Conservation (phyloP, 371 early-diverging fungal genomes). For the Rhizopus microsporus region DNA sequence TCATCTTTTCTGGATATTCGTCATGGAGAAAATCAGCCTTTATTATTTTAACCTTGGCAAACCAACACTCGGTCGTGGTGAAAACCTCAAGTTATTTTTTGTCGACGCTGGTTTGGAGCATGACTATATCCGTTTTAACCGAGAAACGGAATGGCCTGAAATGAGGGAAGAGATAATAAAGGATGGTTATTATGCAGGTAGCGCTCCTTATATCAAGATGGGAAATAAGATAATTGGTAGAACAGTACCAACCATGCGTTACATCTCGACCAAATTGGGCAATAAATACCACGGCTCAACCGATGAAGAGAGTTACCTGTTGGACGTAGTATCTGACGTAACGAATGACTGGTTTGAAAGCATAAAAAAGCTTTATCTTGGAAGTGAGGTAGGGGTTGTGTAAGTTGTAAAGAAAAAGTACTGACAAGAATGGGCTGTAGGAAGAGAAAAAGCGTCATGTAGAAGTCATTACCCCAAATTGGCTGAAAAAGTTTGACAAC, state of each 20-base stretch:
- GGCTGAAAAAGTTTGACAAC: constrained; percentile 18
- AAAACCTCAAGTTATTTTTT: constrained; percentile 16
- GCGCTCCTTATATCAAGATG: constrained; percentile 26
- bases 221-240: constrained; percentile 15
- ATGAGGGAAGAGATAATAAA: constrained; percentile 13
- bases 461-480: constrained; percentile 2
- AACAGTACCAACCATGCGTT: constrained; percentile 29
- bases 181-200: constrained; percentile 12
- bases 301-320: constrained; percentile 18
- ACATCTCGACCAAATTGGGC: constrained; percentile 23
- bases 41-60: background rate
- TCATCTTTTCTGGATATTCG: too few relatives aligned
- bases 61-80: constrained; percentile 10
- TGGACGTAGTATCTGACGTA: constrained; percentile 23
- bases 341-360: constrained; percentile 9
- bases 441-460: background rate
- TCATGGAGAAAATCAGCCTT: constrained; percentile 17
- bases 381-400: constrained; percentile 5
- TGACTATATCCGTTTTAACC: constrained; percentile 19
- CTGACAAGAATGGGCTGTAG: background rate
- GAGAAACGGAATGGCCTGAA: constrained; percentile 1
- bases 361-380: background rate
- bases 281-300: constrained; percentile 27
- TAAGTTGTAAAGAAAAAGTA: background rate
- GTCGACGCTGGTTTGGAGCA: constrained; percentile 26